Conservation (phyloP, 1,284 basidiomycete species). For the Cryptococcus sp. region DNA sequence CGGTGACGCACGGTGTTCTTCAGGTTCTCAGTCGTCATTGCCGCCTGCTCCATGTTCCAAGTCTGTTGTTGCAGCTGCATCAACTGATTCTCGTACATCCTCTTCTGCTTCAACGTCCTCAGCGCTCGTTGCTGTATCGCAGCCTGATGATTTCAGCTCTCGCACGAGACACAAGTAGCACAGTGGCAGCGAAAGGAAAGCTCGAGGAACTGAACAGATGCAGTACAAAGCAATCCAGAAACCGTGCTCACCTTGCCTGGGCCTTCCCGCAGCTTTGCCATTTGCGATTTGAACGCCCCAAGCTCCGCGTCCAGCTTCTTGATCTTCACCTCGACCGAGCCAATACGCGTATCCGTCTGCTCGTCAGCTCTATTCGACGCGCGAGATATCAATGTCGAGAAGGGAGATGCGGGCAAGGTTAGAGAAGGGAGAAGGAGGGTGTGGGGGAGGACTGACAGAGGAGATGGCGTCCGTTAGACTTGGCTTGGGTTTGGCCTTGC, state of each 20-base stretch:
- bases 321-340: conserved; percentile 92
- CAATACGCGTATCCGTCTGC: conserved; percentile 82
- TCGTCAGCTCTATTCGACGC: no score
- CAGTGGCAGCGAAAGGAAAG: no score
- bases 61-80: conserved; percentile 88
- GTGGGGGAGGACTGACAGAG: conserved; percentile 54
- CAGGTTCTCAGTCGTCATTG: conserved; percentile 92
- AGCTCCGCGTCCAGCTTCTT: conserved; percentile 95
- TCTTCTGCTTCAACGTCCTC: conserved; percentile 89
- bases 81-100: conserved; percentile 88
- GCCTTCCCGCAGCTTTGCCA: conserved; percentile 87
- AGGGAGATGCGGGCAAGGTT: no score
- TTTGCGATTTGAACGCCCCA: conserved; percentile 87
- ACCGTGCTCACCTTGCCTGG: conserved; percentile 74
- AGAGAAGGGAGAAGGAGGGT: not conserved
- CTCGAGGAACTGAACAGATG: not conserved
- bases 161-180: no score
- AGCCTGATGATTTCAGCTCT: conserved; percentile 57
- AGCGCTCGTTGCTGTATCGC: conserved; percentile 95
- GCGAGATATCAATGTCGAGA: no score
- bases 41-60: conserved; percentile 98
- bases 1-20: conserved; percentile 64
- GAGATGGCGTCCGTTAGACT: conserved; percentile 84
- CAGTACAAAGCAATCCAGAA: not conserved
- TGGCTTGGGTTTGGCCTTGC: conserved; percentile 66